Evolutionary conservation across 257 asterid species (phyloP).

Genomic region (Datura wrightii): DNA sequence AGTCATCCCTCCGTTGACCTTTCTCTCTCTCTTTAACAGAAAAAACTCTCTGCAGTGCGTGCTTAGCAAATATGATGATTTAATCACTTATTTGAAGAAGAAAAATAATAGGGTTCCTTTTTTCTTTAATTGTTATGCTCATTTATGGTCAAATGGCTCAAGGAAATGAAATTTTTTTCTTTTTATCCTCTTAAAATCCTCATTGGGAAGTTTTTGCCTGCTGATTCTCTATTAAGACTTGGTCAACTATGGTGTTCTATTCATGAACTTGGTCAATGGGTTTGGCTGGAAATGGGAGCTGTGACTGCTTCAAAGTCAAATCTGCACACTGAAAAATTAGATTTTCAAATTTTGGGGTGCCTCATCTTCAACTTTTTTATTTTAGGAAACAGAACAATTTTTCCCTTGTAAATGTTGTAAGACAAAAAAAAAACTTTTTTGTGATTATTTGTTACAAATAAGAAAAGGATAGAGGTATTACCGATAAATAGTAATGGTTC

Average conservation of each 20-base stretch:
- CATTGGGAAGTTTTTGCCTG: background rate
- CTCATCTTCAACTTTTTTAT: background rate
- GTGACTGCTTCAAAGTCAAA: background rate
- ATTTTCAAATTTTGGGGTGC: background rate
- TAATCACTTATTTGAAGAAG: background rate
- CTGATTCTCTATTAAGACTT: background rate
- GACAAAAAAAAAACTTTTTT: background rate
- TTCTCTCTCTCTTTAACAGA: background rate
- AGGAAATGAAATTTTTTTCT: background rate
- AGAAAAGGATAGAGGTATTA: background rate
- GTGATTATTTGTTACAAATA: background rate
- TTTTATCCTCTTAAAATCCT: background rate
- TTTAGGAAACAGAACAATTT: background rate
- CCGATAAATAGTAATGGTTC: background rate
- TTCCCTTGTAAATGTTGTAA: background rate
- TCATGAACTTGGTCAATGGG: background rate
- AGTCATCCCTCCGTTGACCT: background rate
- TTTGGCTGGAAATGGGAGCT: background rate
- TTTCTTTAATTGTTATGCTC: background rate
- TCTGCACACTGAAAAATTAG: slow-evolving; percentile 3
- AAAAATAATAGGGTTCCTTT: background rate
- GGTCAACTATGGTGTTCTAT: slow-evolving; percentile 18
- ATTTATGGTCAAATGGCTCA: background rate
- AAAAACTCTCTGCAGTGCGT: no score
- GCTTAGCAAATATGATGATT: no score